Evolutionary conservation across 371 early-diverging fungal genomes (phyloP), one percentile per base, ranked within the genome.

Genomic region (Quaeritorhiza haematococci): DNA sequence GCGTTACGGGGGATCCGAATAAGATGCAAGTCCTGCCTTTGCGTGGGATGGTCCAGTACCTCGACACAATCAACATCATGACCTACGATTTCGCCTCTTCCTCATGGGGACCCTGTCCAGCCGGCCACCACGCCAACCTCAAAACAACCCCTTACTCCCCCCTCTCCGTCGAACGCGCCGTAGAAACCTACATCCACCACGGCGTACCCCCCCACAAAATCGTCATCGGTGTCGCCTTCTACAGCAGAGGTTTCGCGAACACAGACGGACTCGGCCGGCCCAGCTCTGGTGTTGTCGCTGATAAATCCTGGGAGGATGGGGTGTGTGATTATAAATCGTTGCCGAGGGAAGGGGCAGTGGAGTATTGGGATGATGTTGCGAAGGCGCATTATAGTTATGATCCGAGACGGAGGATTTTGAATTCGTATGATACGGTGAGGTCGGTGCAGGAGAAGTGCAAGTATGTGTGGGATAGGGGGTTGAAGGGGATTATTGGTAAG

Each of bases 51-150:
- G 33, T 29, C 28, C 28, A n/a, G 38, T 49, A 53, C 28, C 53
- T 76, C 24, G 58, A 60, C 28, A 70, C 67, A 3, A 62, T 75
- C 59, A 72, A 75, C 51, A 48, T 72, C 48, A 75, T 75, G 75
- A 72, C 71, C 26, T 70, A 70, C 61, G 46, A 70, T 34, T 63
- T 68, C 33, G 70, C 66, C 1, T 63, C 88, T 3, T 79, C 90
- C 8, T 89, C 71, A 7, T 73, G 68, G 65, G 68, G 93, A 83
- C 87, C 91, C 42, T 32, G 59, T 13, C 57, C 59, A 15, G 78
- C 90, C 0, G 90, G 86, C 7, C 94, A 94, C 67, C 93, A 94
- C 59, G 81, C 92, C 38, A 87, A 92, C 63, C 75, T 94, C 53
- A 81, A 80, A 56, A 51, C 70, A 2, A 68, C 82, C 1, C 78